Evolutionary conservation across 2,329 filamentous ascomycete genomes (phyloP).

Genomic region (Tolypocladium album): DNA sequence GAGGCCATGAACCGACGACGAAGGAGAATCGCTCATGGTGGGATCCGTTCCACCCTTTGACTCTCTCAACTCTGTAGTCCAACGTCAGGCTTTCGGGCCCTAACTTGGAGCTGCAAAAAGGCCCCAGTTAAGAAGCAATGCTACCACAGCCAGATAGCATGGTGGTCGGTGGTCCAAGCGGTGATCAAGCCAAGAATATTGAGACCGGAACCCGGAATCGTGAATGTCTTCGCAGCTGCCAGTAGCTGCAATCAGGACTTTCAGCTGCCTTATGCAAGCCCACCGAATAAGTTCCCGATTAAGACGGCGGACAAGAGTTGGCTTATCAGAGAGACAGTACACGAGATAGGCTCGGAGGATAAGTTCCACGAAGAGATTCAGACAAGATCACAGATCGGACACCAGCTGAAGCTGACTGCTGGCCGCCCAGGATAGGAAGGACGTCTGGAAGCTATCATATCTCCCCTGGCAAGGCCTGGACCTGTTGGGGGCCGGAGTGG

Average conservation of each 20-base stretch:
- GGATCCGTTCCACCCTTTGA: background rate
- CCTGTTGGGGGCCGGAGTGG: background rate
- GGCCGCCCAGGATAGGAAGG: background rate
- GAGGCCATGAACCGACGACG: background rate
- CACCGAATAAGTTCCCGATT: background rate
- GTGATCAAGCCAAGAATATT: background rate
- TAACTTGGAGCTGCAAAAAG: background rate
- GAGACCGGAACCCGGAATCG: background rate
- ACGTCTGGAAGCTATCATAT: background rate
- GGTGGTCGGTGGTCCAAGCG: background rate
- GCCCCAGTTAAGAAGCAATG: background rate
- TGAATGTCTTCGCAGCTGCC: background rate
- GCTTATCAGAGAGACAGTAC: background rate
- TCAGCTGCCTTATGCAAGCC: background rate
- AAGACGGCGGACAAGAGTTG: background rate
- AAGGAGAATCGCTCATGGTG: constrained; percentile 1
- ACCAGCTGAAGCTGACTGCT: background rate
- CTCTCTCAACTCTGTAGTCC: background rate
- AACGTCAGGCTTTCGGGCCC: background rate
- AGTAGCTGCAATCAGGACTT: background rate
- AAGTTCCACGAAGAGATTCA: background rate
- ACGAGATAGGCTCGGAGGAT: background rate
- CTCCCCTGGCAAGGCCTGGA: background rate
- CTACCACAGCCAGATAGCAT: background rate
- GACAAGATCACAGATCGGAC: background rate